Base-by-base conservation (phyloP, 2,329 filamentous ascomycete species). In the Cercospora brassicicola region DNA sequence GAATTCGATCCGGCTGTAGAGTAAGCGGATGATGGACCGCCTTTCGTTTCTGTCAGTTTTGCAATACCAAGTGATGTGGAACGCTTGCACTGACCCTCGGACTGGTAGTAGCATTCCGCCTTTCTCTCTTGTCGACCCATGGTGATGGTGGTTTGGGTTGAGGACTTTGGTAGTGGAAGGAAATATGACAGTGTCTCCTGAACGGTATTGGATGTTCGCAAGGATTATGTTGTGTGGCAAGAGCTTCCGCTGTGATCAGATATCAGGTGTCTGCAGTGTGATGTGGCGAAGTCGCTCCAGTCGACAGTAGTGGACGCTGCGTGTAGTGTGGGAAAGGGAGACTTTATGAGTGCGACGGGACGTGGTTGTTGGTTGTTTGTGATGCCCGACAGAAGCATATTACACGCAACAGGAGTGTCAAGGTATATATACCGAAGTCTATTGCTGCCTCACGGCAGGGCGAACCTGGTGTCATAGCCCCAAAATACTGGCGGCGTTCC, bases 81-180 rank as follows among this genome's bases (percentile, higher is more conserved):
- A 60, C n/a, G 28, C n/a, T 31, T 56, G 39, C 33, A 39, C 48
- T 39, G 33, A 33, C 56, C 45, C 39, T 65, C 63, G 13, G 36
- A 42, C 39, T 51, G 63, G 28, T 60, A 59, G 56, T 48, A 60
- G 23, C n/a, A 20, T 18, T 10, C 31, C 15, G 42, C 26, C n/a
- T 53, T 59, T 23, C 45, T 62, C 9, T 67, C 60, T 45, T 67
- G 60, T 55, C 61, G 61, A 20, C 39, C 65, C 65, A 67, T 67
- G 6, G 15, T 59, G 55, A 30, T 28, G 13, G 2, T 28, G 13
- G 23, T 55, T 10, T 30, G 48, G 23, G 20, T 8, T 13, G 48
- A 23, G 5, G 18, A 28, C 20, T 23, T 20, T 53, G 10, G 23
- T 53, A 7, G 20, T 23, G 20, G 48, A 53, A 53, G 11, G 11